Percentiles rank a stretch among this genome's conserved stretches.
phyloP scores from a whole-genome alignment of 768 basidiomycete species.

The Xerocomus brunneocitrinus region DNA sequence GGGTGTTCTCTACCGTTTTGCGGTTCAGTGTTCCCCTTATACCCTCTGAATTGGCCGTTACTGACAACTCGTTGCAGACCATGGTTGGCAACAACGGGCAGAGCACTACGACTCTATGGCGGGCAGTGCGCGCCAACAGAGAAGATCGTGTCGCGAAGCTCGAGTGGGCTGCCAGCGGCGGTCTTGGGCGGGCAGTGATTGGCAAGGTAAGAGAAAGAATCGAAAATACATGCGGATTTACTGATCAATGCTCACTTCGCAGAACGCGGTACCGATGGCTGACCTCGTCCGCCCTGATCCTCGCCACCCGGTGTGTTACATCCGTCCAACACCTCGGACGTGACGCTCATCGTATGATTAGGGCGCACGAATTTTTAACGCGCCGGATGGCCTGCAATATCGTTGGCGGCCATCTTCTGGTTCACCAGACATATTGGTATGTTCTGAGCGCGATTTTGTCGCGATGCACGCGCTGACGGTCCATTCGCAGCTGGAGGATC shows the following conservation, averaged over 20 bases:
- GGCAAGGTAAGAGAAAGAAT: slow-evolving; percentile 57
- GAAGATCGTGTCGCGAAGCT: slow-evolving; percentile 86
- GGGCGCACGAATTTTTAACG: slow-evolving; percentile 70
- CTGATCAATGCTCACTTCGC: slow-evolving; percentile 28
- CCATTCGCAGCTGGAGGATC: slow-evolving; percentile 61
- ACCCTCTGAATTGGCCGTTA: slow-evolving; percentile 14
- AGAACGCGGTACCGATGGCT: slow-evolving; percentile 77
- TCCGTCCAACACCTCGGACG: slow-evolving; percentile 7
- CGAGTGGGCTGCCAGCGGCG: slow-evolving; percentile 81
- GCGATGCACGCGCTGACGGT: slow-evolving; percentile 5
- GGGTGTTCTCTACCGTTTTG: slow-evolving; percentile 79
- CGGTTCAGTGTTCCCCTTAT: slow-evolving; percentile 40
- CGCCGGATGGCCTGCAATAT: slow-evolving; percentile 78
- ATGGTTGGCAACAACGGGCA: slow-evolving; percentile 56
- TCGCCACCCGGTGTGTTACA: slow-evolving; percentile 49
- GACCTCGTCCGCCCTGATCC: slow-evolving; percentile 75
- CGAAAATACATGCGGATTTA: slow-evolving; percentile 13
- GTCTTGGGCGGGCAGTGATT: slow-evolving; percentile 79
- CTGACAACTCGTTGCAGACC: slow-evolving; percentile 47
- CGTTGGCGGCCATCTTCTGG: slow-evolving; percentile 70
- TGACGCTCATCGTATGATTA: slow-evolving; percentile 27
- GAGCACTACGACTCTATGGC: slow-evolving; percentile 74
- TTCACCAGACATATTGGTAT: slow-evolving; percentile 56
- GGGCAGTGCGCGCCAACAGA: slow-evolving; percentile 76
- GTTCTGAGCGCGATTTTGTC: slow-evolving; percentile 21